A percentile compares a stretch with the other conserved stretches of the same genome.
Evolutionary conservation across 768 basidiomycete species (phyloP).

Genomic region (Serpula lacrymans): DNA sequence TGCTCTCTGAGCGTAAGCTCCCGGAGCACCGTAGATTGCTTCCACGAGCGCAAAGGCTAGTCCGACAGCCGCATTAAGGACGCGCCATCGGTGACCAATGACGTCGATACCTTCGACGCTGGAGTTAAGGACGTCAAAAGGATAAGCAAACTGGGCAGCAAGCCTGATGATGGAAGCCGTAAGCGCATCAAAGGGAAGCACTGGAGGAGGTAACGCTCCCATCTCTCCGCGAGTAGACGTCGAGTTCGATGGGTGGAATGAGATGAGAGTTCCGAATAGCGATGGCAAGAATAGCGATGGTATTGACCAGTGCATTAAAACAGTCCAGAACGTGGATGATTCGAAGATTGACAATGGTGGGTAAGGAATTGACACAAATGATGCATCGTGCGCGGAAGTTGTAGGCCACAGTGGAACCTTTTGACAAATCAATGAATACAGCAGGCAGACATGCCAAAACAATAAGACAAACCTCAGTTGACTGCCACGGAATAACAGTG

Average conservation of each 20-base stretch:
- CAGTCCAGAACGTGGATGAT: slow-evolving; percentile 46
- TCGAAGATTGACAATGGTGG: slow-evolving; percentile 46
- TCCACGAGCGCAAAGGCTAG: slow-evolving; percentile 70
- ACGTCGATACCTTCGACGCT: slow-evolving; percentile 44
- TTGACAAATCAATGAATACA: background rate
- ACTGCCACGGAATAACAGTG: slow-evolving; percentile 52
- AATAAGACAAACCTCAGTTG: slow-evolving; percentile 34
- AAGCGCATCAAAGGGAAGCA: slow-evolving; percentile 50
- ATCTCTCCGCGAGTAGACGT: slow-evolving; percentile 14
- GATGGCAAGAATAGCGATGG: slow-evolving; percentile 60
- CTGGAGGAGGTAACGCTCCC: slow-evolving; percentile 8
- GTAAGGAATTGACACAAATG: slow-evolving; percentile 35
- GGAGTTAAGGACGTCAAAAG: slow-evolving; percentile 30
- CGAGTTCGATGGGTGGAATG: slow-evolving; percentile 49
- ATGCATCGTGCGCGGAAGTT: background rate
- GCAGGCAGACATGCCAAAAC: background rate
- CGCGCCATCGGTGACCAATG: slow-evolving; percentile 52
- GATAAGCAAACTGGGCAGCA: slow-evolving; percentile 58
- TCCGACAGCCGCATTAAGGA: slow-evolving; percentile 50
- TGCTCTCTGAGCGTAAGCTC: slow-evolving; percentile 29
- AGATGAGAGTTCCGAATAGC: slow-evolving; percentile 55
- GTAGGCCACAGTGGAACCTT: background rate
- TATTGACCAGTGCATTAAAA: slow-evolving; percentile 59
- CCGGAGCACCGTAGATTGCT: slow-evolving; percentile 49
- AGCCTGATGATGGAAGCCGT: slow-evolving; percentile 63